Conservation (phyloP, 148 eudicot genomes). For the Chenopodium album region DNA sequence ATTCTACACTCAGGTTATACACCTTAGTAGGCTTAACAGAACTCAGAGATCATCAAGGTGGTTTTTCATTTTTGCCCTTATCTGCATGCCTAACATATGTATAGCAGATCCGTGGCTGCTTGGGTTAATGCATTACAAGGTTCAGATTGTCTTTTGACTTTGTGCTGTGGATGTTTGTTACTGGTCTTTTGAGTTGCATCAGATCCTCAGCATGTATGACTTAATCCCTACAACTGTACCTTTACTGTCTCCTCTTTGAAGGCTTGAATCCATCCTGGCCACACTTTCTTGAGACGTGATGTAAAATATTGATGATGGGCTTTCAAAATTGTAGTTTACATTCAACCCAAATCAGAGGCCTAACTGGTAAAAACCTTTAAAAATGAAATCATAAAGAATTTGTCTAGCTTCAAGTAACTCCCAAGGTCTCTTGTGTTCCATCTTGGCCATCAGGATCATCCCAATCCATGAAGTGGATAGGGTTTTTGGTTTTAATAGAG, state of each 20-base stretch:
- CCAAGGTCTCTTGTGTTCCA: neutral
- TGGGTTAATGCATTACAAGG: too few relatives aligned
- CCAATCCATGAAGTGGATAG: neutral
- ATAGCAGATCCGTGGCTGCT: too few relatives aligned
- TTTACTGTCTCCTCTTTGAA: neutral
- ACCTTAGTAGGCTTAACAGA: too few relatives aligned
- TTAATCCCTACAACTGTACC: neutral
- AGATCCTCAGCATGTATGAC: neutral
- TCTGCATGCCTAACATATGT: too few relatives aligned
- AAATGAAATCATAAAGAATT: neutral
- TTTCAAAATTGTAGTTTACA: too few relatives aligned
- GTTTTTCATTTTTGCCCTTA: too few relatives aligned
- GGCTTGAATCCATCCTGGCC: neutral
- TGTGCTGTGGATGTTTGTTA: neutral
- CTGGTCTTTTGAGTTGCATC: neutral
- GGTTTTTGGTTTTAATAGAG: neutral
- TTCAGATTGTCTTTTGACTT: neutral
- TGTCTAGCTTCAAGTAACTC: neutral
- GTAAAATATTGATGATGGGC: neutral
- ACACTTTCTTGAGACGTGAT: neutral
- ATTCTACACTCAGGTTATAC: too few relatives aligned
- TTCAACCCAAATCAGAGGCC: too few relatives aligned
- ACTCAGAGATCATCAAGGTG: too few relatives aligned
- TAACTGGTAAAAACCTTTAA: neutral
- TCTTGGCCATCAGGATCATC: neutral